Percentiles rank a stretch among this genome's conserved stretches.
phyloP scores from a whole-genome alignment of 345 rosid species.

The Clarkia xantiana region DNA sequence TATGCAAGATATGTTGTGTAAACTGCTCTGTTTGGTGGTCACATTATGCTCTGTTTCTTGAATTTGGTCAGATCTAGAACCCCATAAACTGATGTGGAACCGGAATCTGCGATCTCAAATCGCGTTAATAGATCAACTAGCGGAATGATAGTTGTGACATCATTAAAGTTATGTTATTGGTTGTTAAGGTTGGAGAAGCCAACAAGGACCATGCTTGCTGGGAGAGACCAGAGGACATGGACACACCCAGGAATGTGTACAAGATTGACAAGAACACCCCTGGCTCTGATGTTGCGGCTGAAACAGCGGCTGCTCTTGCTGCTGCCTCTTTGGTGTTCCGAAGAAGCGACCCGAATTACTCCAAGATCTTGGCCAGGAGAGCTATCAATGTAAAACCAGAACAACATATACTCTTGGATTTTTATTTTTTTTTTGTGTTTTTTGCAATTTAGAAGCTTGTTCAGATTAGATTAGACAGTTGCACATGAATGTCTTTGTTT shows the following conservation, averaged over 20 bases:
- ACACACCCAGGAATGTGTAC: slow-evolving; percentile 72
- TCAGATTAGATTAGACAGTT: not conserved
- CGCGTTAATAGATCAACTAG: too few relatives aligned
- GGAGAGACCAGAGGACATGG: slow-evolving; percentile 99
- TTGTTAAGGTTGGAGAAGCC: slow-evolving; percentile 72
- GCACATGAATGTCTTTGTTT: not conserved
- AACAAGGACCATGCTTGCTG: slow-evolving; percentile 81
- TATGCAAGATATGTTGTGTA: too few relatives aligned
- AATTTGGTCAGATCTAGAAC: too few relatives aligned
- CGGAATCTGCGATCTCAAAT: too few relatives aligned
- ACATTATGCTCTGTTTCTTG: too few relatives aligned
- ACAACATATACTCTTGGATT: too few relatives aligned
- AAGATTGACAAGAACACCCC: slow-evolving; percentile 61
- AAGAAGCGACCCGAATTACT: slow-evolving; percentile 67
- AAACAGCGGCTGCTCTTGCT: slow-evolving; percentile 95
- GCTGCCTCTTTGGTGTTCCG: slow-evolving; percentile 86
- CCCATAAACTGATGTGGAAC: too few relatives aligned
- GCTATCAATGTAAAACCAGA: slow-evolving; percentile 42
- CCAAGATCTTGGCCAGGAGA: slow-evolving; percentile 44
- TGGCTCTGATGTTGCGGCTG: slow-evolving; percentile 95
- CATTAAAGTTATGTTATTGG: not conserved
- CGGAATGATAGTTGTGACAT: not conserved
- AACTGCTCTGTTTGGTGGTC: too few relatives aligned
- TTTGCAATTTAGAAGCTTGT: not conserved
- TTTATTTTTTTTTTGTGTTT: too few relatives aligned